Percentiles rank a stretch among this genome's conserved stretches.
These are phyloP conservation scores for Naegleria lovaniensis DNA, from an alignment of 208 protist species.

Conservation along the genomic window DNA sequence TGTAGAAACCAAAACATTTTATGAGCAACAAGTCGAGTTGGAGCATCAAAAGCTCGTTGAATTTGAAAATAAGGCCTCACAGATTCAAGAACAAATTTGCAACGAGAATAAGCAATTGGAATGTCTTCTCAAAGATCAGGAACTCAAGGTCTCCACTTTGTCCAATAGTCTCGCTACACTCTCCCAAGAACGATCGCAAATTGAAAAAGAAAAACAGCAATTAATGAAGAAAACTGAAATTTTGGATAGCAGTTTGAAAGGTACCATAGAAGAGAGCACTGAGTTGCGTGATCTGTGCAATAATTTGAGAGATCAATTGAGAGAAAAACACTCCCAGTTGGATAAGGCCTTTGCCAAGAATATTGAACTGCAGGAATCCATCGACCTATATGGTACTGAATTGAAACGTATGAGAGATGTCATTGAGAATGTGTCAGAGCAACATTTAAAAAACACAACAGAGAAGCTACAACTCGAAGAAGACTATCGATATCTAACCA, in stretches of 20 bases:
- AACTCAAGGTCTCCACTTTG: too few relatives aligned
- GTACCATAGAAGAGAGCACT: not conserved
- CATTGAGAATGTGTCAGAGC: not conserved
- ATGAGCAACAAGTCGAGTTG: too few relatives aligned
- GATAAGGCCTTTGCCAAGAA: not conserved
- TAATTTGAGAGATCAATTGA: not conserved
- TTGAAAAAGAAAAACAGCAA: not conserved
- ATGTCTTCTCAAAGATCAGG: too few relatives aligned
- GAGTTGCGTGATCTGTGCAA: not conserved
- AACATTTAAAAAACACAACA: not conserved
- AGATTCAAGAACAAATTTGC: too few relatives aligned
- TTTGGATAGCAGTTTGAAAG: not conserved
- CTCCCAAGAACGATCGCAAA: not conserved
- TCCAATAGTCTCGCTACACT: not conserved
- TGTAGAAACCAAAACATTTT: too few relatives aligned
- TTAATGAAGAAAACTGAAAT: not conserved
- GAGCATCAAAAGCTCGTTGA: too few relatives aligned
- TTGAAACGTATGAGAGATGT: not conserved
- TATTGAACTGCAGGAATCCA: not conserved
- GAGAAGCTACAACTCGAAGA: not conserved
- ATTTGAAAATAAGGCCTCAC: too few relatives aligned
- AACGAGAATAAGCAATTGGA: too few relatives aligned
- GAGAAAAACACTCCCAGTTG: not conserved
- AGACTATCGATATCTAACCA: not conserved
- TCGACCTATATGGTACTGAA: not conserved